Conservation (phyloP, 208 protist genomes). For the Endotrypanum monterogeii region DNA sequence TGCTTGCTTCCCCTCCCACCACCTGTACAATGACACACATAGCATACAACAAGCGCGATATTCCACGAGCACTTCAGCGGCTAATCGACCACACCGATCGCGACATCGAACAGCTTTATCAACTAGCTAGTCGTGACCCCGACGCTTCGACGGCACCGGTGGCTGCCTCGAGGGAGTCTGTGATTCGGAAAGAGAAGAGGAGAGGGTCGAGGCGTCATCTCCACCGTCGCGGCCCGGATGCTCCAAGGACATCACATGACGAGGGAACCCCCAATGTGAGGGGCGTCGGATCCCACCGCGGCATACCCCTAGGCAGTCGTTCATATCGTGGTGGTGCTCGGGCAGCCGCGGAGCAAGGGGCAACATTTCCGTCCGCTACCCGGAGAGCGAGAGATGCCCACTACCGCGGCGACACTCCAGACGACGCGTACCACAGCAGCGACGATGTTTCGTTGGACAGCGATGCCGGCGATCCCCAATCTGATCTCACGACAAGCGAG, state of each 20-base stretch:
- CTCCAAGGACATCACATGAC: neutral
- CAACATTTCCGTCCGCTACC: neutral
- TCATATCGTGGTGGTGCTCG: neutral
- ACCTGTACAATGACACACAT: slow-evolving; percentile 2
- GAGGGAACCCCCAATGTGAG: neutral
- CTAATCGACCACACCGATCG: slow-evolving; percentile 71
- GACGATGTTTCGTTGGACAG: slow-evolving; percentile 2
- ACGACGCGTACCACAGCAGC: neutral
- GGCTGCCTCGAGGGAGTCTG: neutral
- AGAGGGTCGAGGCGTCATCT: neutral
- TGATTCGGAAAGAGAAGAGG: neutral
- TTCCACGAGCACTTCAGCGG: slow-evolving; percentile 37
- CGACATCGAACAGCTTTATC: slow-evolving; percentile 72
- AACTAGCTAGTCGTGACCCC: slow-evolving; percentile 19
- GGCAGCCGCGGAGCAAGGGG: neutral
- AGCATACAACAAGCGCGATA: slow-evolving; percentile 27
- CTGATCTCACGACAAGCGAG: neutral
- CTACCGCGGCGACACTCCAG: neutral
- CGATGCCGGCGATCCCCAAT: neutral
- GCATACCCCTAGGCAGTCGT: neutral
- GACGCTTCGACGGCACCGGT: neutral
- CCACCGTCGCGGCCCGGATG: neutral
- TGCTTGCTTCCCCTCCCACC: neutral
- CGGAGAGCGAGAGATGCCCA: neutral
- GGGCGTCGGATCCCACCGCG: neutral